Evolutionary conservation across 768 basidiomycete species (phyloP).

Genomic region (Cubamyces sp.): DNA sequence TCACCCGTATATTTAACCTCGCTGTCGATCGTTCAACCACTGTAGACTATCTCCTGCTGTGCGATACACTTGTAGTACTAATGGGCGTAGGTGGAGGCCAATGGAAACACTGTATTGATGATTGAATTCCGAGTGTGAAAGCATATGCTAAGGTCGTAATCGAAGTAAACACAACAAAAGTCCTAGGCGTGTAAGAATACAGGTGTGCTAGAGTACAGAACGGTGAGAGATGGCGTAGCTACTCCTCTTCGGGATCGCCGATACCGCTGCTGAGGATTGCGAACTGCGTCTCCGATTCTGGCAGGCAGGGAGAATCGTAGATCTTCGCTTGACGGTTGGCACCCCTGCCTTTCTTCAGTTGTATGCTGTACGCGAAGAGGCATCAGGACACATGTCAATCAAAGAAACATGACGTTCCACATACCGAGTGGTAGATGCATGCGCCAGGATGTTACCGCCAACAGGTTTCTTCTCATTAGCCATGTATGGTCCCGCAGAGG

Average conservation of each 20-base stretch:
- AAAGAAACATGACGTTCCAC: constrained; percentile 17
- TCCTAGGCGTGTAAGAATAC: constrained; percentile 1
- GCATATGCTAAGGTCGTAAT: not conserved
- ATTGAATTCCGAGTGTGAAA: not conserved
- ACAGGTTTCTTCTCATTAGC: constrained; percentile 98
- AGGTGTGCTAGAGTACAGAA: not conserved
- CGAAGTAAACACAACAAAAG: not conserved
- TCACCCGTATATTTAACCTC: constrained; percentile 27
- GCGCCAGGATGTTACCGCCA: constrained; percentile 98
- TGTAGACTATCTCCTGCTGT: constrained; percentile 21
- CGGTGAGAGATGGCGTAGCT: not conserved
- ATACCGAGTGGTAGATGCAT: constrained; percentile 95
- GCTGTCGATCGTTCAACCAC: constrained; percentile 22
- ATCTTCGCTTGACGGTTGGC: constrained; percentile 95
- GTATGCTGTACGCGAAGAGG: constrained; percentile 53
- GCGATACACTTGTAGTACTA: constrained; percentile 18
- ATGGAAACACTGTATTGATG: constrained; percentile 17
- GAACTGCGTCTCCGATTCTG: constrained; percentile 95
- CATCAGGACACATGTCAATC: not conserved
- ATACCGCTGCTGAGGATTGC: constrained; percentile 92
- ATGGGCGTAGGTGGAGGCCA: constrained; percentile 4
- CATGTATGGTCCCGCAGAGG: constrained; percentile 84
- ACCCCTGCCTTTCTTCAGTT: constrained; percentile 90
- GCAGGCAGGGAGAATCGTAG: constrained; percentile 96
- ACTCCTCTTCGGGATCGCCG: constrained; percentile 91